Base-by-base conservation (phyloP, 805 yeast genomes). In the Myxozyma vanderwaltii region DNA sequence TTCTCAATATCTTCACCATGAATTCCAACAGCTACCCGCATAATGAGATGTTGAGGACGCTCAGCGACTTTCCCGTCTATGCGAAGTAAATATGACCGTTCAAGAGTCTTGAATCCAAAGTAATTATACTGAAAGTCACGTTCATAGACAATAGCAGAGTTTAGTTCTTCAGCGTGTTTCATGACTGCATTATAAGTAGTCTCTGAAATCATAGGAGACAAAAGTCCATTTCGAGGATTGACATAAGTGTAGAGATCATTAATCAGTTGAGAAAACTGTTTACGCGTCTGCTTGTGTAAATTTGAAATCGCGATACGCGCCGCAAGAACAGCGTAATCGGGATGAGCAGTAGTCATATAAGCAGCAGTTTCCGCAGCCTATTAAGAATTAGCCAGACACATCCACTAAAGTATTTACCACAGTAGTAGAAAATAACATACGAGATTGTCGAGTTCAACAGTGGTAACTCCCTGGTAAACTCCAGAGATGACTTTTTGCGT, bases 401-500 rank as follows among this genome's bases (percentile, higher is more conserved):
- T 29, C 10, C 31, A 69, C 59, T 15, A 59, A 63, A 50, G 61
- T 72, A 70, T 38, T 58, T 62, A 62, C 70, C 56, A 40, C 3
- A 51, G 73, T 70, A 23, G n/a, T 7, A 45, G 46, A 15, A 15
- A 17, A 4, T 21, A 19, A 52, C 67, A 21, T 52, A 63, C 67
- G 47, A 68, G 58, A 44, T 68, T 68, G 46, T 85, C 91, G 61
- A 88, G 77, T 74, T 94, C 97, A 62, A 87, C 82, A 56, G 98
- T 94, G 70, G 92, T 91, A 54, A 94, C 99, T 70, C 98, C 98
- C 71, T 90, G 95, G 75, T 92, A 94, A 57, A 94, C 97, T 73
- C 99, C 99, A 13, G 94, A 83, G 64, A 91, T 91, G 68, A 92
- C 95, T 72, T 96, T 83, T 75, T 94, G 98, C 23, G 99, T 92